A percentile compares a stretch with the other conserved stretches of the same genome.
Conservation (phyloP, 306 rosid species). For the Carpinus fangiana region DNA sequence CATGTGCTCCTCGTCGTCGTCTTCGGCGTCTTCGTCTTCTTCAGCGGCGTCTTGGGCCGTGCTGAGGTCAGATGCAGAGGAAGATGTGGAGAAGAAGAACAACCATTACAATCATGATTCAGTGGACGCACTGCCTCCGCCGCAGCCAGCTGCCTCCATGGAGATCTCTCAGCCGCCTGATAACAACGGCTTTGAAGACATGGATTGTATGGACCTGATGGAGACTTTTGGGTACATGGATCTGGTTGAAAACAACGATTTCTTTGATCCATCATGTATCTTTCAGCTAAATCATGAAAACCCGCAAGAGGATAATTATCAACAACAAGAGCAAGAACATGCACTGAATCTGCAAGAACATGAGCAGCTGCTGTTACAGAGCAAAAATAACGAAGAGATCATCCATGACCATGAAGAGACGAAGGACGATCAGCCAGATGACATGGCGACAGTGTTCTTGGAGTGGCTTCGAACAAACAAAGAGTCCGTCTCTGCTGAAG, state of each 20-base stretch:
- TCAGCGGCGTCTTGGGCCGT: constrained; percentile 76
- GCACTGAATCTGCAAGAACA: neutral
- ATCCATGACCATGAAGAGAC: constrained; percentile 4
- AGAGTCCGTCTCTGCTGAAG: constrained; percentile 84
- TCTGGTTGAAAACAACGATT: constrained; percentile 58
- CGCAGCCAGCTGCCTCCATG: constrained; percentile 63
- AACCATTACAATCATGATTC: constrained; percentile 15
- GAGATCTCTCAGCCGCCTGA: constrained; percentile 46
- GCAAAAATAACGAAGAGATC: constrained; percentile 14
- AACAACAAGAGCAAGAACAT: constrained; percentile 33
- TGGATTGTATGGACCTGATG: constrained; percentile 60
- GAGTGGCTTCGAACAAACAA: constrained; percentile 82
- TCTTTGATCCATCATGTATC: constrained; percentile 58
- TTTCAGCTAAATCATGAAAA: constrained; percentile 43
- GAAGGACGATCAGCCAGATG: constrained; percentile 29
- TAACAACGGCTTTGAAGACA: neutral
- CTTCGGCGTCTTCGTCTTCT: constrained; percentile 63
- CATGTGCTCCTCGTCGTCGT: constrained; percentile 45
- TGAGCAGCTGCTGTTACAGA: constrained; percentile 21
- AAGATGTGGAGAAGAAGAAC: constrained; percentile 30
- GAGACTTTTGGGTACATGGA: constrained; percentile 87
- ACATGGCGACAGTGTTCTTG: constrained; percentile 82
- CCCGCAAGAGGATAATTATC: constrained; percentile 44
- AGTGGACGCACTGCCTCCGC: constrained; percentile 28
- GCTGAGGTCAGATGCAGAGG: constrained; percentile 55